A percentile compares a stretch with the other conserved stretches of the same genome.
These are phyloP conservation scores for Periconia sp. DNA, from an alignment of 2,329 filamentous ascomycete genomes.

Conservation along the genomic window DNA sequence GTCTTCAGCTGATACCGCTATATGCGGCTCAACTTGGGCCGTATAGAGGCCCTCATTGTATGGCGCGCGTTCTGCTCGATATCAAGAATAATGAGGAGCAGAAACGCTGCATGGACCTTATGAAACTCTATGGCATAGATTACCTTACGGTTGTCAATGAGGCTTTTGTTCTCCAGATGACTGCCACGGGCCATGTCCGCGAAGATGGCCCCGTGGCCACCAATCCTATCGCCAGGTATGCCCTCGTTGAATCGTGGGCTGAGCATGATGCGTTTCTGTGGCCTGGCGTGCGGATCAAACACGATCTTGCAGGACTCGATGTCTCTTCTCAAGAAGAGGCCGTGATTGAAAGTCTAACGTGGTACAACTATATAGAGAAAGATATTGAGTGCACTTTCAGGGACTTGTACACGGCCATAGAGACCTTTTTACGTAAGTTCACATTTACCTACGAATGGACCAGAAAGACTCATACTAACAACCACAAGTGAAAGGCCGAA, in stretches of 20 bases:
- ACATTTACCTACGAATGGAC: neutral
- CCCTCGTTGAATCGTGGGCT: conserved; percentile 56
- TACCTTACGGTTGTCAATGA: conserved; percentile 71
- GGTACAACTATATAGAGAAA: conserved; percentile 77
- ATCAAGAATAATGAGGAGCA: conserved; percentile 68
- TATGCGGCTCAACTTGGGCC: conserved; percentile 80
- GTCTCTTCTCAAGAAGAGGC: conserved; percentile 68
- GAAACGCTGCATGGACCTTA: conserved; percentile 69
- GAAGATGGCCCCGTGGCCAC: conserved; percentile 22
- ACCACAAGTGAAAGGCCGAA: conserved; percentile 46
- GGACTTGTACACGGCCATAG: conserved; percentile 73
- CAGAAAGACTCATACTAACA: neutral
- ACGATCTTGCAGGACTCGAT: conserved; percentile 61
- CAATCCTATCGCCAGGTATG: conserved; percentile 35
- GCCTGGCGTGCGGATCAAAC: conserved; percentile 65
- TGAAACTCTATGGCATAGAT: conserved; percentile 74
- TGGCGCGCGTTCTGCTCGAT: conserved; percentile 76
- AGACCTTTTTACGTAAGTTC: conserved; percentile 77
- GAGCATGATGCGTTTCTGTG: conserved; percentile 45
- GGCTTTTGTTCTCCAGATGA: conserved; percentile 56
- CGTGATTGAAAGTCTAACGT: conserved; percentile 79
- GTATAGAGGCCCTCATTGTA: conserved; percentile 66
- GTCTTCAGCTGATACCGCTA: conserved; percentile 78
- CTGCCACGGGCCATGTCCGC: conserved; percentile 29
- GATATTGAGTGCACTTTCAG: conserved; percentile 61